Percentiles rank a stretch among this genome's conserved stretches.
Evolutionary conservation across 176 grass and related monocot species (phyloP).

Genomic region (Elymus sibiricus): DNA sequence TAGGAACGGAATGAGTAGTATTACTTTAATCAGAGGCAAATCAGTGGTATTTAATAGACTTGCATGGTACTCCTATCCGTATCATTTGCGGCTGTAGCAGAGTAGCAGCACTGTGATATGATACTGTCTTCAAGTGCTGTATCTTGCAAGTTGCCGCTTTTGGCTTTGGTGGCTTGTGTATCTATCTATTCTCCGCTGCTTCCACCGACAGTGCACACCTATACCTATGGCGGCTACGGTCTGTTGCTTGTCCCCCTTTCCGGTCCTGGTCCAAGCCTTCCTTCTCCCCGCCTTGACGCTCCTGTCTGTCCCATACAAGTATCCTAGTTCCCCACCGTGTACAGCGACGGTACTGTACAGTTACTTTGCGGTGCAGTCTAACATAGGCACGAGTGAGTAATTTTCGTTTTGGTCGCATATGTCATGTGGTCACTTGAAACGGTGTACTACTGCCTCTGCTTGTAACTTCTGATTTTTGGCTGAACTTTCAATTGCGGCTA

Average conservation of each 20-base stretch:
- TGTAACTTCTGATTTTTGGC: background rate
- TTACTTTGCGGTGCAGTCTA: background rate
- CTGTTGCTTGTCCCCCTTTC: background rate
- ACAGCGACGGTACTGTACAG: background rate
- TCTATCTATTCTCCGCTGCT: background rate
- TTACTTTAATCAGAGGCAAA: background rate
- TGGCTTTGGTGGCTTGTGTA: background rate
- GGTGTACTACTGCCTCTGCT: background rate
- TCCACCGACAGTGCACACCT: background rate
- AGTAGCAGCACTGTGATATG: background rate
- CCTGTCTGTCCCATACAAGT: background rate
- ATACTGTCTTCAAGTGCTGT: background rate
- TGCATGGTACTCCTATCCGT: background rate
- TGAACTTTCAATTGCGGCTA: too few relatives aligned
- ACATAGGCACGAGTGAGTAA: background rate
- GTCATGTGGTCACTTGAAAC: background rate
- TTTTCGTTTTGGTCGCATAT: background rate
- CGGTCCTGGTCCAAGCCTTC: background rate
- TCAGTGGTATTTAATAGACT: background rate
- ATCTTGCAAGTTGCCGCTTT: background rate
- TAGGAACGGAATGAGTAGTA: too few relatives aligned
- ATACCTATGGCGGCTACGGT: background rate
- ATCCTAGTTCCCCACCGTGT: background rate
- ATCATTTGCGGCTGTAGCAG: constrained; percentile 5
- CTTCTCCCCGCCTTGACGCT: background rate